Evolutionary conservation across 1,284 basidiomycete species (phyloP), one percentile per base, ranked within the genome.

Genomic region (Leccinum cinnamomeum): DNA sequence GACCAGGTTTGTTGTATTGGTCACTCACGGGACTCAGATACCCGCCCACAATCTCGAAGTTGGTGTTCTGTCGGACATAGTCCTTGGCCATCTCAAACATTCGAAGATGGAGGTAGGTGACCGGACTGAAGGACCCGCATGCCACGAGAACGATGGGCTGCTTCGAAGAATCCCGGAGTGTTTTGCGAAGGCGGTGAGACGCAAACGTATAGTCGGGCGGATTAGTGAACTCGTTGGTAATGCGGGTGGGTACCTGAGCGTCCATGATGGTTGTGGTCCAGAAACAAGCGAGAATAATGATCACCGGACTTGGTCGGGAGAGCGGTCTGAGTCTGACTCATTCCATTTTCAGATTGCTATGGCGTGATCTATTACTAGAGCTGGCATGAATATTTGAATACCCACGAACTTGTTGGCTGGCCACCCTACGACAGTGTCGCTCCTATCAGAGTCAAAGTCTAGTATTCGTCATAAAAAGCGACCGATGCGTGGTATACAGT

Each of bases 71-170:
- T 59, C 94, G 85, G 62, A 94, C 87, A 72, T 94, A 95, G 79
- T 98, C 95, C 78, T 91, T 93, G 62, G 95, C 95, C 95, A 98
- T 97, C 77, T 97, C 95, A 77, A 97, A 98, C 93, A 98, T 97
- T 62, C 95, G 91, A 44, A 94, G 88, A 72, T 90, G 90, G 62
- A 92, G 86, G 69, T 90, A 92, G 18, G 90, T 92, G 65, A 92
- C 85, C 16, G 89, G 90, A 73, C 87, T 91, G 82, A 92, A 92
- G 65, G 90, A 92, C 46, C 90, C 90, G 69, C 90, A 92, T 62
- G 88, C 90, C 62, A 93, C 88, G 66, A 92, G 83, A 60, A 91
- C 89, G 68, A 92, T 78, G 20, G 90, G 90, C 25, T 84, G 83
- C 75, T 89, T 92, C 30, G 78, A 78, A 7, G 87, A 73, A 73